Conservation (phyloP, 2,329 filamentous ascomycete genomes). For the Colletotrichum sp. region DNA sequence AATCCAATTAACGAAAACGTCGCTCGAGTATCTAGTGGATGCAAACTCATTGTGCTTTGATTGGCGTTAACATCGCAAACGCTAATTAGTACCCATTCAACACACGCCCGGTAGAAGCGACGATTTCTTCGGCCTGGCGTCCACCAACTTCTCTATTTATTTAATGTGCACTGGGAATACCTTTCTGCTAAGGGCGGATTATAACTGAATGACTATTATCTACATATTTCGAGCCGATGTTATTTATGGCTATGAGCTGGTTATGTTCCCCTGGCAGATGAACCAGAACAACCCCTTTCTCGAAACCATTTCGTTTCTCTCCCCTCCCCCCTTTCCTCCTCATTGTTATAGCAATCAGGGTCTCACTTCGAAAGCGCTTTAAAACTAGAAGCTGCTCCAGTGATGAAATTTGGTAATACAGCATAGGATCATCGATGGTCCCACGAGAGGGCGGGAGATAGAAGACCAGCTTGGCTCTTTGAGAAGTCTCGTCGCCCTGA, state of each 20-base stretch:
- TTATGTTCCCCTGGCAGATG: accelerated
- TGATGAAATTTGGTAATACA: neutral
- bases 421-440: neutral
- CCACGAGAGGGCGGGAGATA: too few relatives aligned
- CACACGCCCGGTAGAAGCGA: accelerated
- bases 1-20: too few relatives aligned
- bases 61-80: neutral
- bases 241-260: neutral
- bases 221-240: neutral
- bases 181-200: accelerated
- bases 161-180: accelerated
- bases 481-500: too few relatives aligned
- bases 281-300: neutral
- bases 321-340: neutral
- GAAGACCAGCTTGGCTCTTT: too few relatives aligned
- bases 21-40: too few relatives aligned
- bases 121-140: neutral
- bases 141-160: neutral
- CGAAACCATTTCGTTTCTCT: neutral
- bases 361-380: too few relatives aligned
- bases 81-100: too few relatives aligned
- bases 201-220: neutral
- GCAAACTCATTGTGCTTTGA: too few relatives aligned
- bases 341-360: neutral
- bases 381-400: too few relatives aligned